A percentile compares a stretch with the other conserved stretches of the same genome.
Evolutionary conservation across 179 eudicot genomes (phyloP).

Genomic region (Actinidia arguta): DNA sequence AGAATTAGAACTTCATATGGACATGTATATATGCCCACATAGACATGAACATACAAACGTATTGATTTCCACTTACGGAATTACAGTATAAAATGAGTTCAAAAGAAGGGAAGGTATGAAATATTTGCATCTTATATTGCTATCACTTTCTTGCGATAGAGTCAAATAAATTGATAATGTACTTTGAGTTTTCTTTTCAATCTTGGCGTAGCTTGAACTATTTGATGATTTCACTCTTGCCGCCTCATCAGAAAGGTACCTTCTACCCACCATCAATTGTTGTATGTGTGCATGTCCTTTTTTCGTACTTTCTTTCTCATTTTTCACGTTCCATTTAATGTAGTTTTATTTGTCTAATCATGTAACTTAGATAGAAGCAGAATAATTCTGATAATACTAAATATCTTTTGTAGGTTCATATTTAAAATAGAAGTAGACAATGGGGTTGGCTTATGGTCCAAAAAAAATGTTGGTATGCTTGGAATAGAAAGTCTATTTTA

Average conservation of each 20-base stretch:
- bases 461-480: slow-evolving; percentile 73
- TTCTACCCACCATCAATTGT: slow-evolving; percentile 2
- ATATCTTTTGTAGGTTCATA: slow-evolving; percentile 67
- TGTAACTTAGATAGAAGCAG: not conserved
- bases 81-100: not conserved
- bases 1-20: too few species aligned
- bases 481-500: not conserved
- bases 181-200: not conserved
- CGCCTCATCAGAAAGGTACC: slow-evolving; percentile 98
- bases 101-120: too few species aligned
- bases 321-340: not conserved
- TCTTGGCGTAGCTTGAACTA: slow-evolving; percentile 66
- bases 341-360: not conserved
- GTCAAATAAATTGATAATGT: not conserved
- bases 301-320: not conserved
- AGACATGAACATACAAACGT: too few species aligned
- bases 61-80: not conserved
- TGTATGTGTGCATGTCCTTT: slow-evolving; percentile 11
- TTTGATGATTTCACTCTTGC: slow-evolving; percentile 99
- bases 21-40: too few species aligned
- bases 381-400: not conserved
- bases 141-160: not conserved
- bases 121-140: not conserved
- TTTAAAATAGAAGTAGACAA: slow-evolving; percentile 95
- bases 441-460: slow-evolving; percentile 90